These are phyloP conservation scores for Leptomonas pyrrhocoris DNA, from an alignment of 208 protist species.

Conservation along the genomic window DNA sequence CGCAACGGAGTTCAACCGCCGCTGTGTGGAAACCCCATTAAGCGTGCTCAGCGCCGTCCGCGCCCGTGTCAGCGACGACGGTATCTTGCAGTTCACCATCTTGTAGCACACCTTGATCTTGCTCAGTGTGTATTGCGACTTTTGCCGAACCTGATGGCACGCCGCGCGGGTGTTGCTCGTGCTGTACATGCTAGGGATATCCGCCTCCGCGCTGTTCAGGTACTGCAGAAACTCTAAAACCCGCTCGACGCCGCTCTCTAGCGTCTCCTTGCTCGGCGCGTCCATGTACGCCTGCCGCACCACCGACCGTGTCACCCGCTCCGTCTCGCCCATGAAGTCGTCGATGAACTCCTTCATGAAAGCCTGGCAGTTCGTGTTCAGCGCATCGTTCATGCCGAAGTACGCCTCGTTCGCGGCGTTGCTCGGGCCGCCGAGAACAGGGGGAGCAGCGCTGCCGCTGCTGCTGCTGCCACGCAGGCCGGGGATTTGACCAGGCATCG, in stretches of 20 bases:
- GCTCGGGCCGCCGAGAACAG: conserved; percentile 14
- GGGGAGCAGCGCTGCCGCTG: too few species aligned
- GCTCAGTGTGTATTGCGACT: conserved; percentile 49
- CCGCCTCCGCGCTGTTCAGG: conserved; percentile 41
- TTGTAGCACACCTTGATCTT: conserved; percentile 63
- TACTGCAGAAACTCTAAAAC: conserved; percentile 53
- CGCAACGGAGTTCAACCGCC: conserved; percentile 24
- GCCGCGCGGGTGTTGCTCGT: conserved; percentile 37
- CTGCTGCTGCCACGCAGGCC: conserved; percentile 22
- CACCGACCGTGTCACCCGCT: conserved; percentile 39
- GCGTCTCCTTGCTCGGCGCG: conserved; percentile 39
- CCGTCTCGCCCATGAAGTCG: conserved; percentile 44
- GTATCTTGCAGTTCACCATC: conserved; percentile 41
- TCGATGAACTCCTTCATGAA: conserved; percentile 58
- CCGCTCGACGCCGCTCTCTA: conserved; percentile 49
- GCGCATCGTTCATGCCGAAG: conserved; percentile 36
- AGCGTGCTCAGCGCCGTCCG: conserved; percentile 46
- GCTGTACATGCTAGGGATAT: conserved; percentile 50
- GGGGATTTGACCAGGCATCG: conserved; percentile 25
- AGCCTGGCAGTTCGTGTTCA: conserved; percentile 37
- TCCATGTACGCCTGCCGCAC: conserved; percentile 59
- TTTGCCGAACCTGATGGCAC: conserved; percentile 48
- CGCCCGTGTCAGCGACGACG: conserved; percentile 34
- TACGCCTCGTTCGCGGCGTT: conserved; percentile 32
- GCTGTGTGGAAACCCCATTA: conserved; percentile 9